These are phyloP conservation scores for Solanum hybrid DNA, from an alignment of 305 asterid species.

Conservation along the genomic window DNA sequence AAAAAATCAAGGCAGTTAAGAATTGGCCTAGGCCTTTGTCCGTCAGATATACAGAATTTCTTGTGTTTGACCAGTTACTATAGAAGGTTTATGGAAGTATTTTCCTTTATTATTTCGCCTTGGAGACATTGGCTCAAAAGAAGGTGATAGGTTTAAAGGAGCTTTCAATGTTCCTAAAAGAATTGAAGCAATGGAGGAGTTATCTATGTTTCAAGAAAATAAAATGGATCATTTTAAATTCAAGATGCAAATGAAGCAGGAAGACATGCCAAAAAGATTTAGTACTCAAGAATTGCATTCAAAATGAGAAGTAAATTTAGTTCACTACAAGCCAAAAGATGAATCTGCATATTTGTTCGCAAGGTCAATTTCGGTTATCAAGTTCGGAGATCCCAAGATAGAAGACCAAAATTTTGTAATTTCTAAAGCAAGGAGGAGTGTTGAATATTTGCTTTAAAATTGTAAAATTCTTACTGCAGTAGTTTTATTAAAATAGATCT, in stretches of 20 bases:
- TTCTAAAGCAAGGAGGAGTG: neutral
- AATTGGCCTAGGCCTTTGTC: neutral
- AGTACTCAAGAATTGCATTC: neutral
- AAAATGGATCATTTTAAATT: neutral
- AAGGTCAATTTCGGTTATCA: neutral
- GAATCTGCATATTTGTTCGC: neutral
- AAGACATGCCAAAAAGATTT: neutral
- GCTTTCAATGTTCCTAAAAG: neutral
- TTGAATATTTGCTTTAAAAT: neutral
- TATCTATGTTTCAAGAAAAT: neutral
- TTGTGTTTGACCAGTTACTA: neutral
- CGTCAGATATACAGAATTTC: neutral
- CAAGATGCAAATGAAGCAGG: neutral
- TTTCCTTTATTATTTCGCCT: neutral
- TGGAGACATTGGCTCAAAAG: neutral
- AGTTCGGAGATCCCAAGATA: neutral
- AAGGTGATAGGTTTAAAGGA: neutral
- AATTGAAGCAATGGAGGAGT: neutral
- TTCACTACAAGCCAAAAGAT: neutral
- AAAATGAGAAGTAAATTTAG: neutral
- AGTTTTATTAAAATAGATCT: neutral
- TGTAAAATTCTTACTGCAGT: neutral
- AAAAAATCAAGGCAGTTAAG: neutral
- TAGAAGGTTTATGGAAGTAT: no score
- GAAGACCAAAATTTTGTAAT: neutral